Base-by-base conservation (phyloP, 495 filamentous ascomycete species). In the Terfezia boudieri region DNA sequence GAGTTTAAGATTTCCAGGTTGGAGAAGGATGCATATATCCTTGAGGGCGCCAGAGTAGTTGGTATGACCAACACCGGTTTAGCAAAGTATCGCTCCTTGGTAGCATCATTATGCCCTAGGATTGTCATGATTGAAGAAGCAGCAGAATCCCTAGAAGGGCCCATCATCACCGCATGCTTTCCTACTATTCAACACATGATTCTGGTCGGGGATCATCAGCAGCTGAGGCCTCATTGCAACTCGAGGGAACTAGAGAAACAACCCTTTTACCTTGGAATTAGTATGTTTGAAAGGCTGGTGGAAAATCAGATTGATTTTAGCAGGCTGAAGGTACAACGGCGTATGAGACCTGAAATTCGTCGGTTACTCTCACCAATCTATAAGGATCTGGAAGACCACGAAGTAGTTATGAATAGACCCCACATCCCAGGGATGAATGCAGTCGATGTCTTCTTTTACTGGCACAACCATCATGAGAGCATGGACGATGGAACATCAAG, bases 61-160 rank as follows among this genome's bases (percentile, higher is more conserved):
- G 83, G 83, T 9, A 75, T 84, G 71, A 88, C 83, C 7, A 82
- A 79, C 0, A 86, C 89, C 0, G 90, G 90, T 4, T 64, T 95
- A n/a, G 84, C 79, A 62, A 95, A 95, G 60, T 88, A 90, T 58
- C 77, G 89, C 16, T 77, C 70, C 2, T 69, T 93, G 0, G 67
- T 96, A 22, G 75, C 82, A 11, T 78, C 76, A 23, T 57, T 93
- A 16, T 70, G 76, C 35, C 87, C 90, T 0, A 75, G 68, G 48
- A 68, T 80, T 4, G 67, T 85, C 1, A 58, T 87, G 14, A 76
- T 87, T 52, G 83, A 88, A 69, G 83, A 86, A 68, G 83, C 83
- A 17, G 83, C 81, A 1, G 80, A 86, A 59, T 77, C 75, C 0
- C 69, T 85, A 0, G 83, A 86, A 61, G 79, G 77, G 4, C 76